phyloP scores from a whole-genome alignment of 768 basidiomycete genomes.

The Tylopilus vinaceipallidus region DNA sequence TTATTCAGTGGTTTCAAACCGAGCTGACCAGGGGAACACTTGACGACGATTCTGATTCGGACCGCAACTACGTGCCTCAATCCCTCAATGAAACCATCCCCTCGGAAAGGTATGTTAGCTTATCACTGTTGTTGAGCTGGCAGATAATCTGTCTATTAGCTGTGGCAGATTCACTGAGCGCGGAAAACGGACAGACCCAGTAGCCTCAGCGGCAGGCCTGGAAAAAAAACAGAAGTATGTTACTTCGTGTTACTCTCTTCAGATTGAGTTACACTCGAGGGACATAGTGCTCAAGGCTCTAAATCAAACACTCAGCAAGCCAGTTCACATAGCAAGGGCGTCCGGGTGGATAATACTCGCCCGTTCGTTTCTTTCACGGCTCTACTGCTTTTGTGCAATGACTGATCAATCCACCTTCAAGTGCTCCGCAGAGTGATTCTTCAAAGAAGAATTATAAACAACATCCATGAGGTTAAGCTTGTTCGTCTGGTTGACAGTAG shows the following conservation, averaged over 20 bases:
- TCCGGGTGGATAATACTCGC: not conserved
- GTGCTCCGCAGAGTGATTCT: not conserved
- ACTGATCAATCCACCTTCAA: not conserved
- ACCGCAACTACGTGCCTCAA: not conserved
- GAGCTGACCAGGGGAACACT: not conserved
- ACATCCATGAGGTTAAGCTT: not conserved
- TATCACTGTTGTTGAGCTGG: not conserved
- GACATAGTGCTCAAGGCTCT: not conserved
- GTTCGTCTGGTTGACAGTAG: not conserved
- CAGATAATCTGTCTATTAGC: not conserved
- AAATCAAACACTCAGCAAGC: not conserved
- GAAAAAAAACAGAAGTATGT: slow-evolving; percentile 11
- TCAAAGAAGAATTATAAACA: too few relatives aligned
- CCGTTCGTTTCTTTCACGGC: slow-evolving; percentile 10
- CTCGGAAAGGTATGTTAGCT: not conserved
- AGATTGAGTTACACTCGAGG: too few relatives aligned
- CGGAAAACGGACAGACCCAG: not conserved
- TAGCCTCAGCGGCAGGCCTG: too few relatives aligned
- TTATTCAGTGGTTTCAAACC: not conserved
- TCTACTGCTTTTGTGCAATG: too few relatives aligned
- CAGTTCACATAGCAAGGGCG: not conserved
- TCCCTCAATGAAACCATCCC: not conserved
- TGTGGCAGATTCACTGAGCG: slow-evolving; percentile 2
- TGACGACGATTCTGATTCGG: not conserved
- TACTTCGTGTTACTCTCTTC: not conserved